Conservation (phyloP, 1,284 basidiomycete genomes). For the Phaffia rhodozyma region DNA sequence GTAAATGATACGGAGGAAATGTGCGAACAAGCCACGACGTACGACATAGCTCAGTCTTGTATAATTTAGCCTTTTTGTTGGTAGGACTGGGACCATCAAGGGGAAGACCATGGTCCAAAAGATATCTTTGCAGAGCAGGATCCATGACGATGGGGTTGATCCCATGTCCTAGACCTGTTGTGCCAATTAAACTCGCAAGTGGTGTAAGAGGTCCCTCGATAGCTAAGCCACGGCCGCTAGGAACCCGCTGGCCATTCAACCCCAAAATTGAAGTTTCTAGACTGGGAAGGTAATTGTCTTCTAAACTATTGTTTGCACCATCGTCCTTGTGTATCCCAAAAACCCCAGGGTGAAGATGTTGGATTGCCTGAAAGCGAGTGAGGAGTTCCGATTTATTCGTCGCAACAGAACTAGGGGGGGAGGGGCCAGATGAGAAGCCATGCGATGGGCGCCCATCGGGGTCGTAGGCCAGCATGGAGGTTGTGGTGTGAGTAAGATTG, state of each 20-base stretch:
- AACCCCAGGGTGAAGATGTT: constrained; percentile 12
- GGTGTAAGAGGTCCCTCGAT: not conserved
- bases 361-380: constrained; percentile 12
- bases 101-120: constrained; percentile 14
- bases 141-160: constrained; percentile 6
- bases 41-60: constrained; percentile 19
- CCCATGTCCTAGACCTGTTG: not conserved
- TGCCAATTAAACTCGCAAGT: not conserved
- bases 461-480: not conserved
- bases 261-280: not conserved
- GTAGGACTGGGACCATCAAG: constrained; percentile 7
- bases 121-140: constrained; percentile 9
- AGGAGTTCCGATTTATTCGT: not conserved
- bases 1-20: too few relatives aligned
- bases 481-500: too few relatives aligned
- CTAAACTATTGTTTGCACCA: not conserved
- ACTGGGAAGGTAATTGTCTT: not conserved
- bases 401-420: not conserved
- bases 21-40: not conserved
- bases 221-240: not conserved
- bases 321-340: constrained; percentile 2
- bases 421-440: not conserved
- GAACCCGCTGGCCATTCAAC: not conserved
- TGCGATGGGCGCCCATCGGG: not conserved
- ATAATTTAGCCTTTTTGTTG: constrained; percentile 15